Conservation (phyloP, 306 rosid genomes). For the Coriaria nepalensis region DNA sequence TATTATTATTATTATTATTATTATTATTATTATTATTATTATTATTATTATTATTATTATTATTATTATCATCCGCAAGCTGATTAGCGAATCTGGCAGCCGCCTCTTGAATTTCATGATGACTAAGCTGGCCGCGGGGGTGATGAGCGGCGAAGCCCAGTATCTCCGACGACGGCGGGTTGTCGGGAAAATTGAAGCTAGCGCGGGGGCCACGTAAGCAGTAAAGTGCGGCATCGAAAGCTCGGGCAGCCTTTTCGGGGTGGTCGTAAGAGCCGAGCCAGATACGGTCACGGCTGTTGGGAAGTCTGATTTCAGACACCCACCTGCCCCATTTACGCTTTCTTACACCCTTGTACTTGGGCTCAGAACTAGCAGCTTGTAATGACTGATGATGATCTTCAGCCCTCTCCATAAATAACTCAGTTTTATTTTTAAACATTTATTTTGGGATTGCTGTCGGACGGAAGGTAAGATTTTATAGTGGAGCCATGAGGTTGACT, state of each 20-base stretch:
- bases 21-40: neutral
- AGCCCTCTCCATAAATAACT: too few relatives aligned
- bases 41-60: neutral
- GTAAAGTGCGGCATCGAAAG: slow-evolving; percentile 61
- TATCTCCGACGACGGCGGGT: slow-evolving; percentile 27
- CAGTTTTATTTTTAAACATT: too few relatives aligned
- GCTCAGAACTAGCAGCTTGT: too few relatives aligned
- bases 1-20: neutral
- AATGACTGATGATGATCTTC: too few relatives aligned
- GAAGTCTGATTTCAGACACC: slow-evolving; percentile 69
- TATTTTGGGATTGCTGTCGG: too few relatives aligned
- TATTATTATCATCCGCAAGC: neutral
- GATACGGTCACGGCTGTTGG: slow-evolving; percentile 56
- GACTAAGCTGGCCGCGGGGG: slow-evolving; percentile 17
- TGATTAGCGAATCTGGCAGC: slow-evolving; percentile 42
- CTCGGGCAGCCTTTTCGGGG: slow-evolving; percentile 54
- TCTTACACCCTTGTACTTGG: slow-evolving; percentile 51
- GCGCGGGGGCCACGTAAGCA: slow-evolving; percentile 50
- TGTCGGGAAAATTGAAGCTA: slow-evolving; percentile 42
- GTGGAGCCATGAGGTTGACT: too few relatives aligned
- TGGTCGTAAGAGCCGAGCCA: slow-evolving; percentile 66
- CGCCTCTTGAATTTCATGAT: slow-evolving; percentile 33
- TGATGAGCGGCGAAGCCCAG: slow-evolving; percentile 5
- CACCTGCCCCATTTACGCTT: slow-evolving; percentile 80
- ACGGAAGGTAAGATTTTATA: too few relatives aligned